phyloP scores from a whole-genome alignment of 306 rosid genomes.

The Albizia julibrissin region DNA sequence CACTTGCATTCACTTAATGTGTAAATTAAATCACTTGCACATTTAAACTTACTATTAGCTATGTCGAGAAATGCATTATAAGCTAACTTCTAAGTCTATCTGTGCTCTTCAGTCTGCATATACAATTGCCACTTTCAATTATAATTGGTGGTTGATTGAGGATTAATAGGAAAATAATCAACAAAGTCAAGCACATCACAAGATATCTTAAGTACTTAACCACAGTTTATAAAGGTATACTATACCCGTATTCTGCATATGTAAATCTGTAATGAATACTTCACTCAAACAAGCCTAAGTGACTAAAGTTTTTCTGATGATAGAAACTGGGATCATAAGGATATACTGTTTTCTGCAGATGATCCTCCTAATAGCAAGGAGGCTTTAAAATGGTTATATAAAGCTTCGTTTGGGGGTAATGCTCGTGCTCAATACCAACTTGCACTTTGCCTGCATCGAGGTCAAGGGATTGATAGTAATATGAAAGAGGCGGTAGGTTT shows the following conservation, averaged over 20 bases:
- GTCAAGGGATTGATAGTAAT: constrained; percentile 46
- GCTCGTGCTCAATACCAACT: constrained; percentile 89
- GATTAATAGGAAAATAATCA: background rate
- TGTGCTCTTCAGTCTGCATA: constrained; percentile 7
- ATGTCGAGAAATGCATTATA: background rate
- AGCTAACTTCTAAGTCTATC: background rate
- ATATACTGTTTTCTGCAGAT: constrained; percentile 49
- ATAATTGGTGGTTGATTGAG: background rate
- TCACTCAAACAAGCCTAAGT: background rate
- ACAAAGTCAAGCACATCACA: background rate
- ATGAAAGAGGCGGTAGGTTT: constrained; percentile 72
- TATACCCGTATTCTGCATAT: constrained; percentile 2
- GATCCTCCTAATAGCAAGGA: constrained; percentile 70
- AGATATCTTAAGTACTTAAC: background rate
- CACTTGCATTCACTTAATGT: background rate
- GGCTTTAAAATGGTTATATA: constrained; percentile 70
- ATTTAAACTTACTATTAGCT: background rate
- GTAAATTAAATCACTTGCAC: background rate
- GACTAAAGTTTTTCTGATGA: constrained; percentile 13
- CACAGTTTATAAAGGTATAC: background rate
- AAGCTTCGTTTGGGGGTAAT: constrained; percentile 62
- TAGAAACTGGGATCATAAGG: constrained; percentile 24
- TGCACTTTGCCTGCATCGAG: constrained; percentile 81
- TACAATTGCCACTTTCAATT: background rate
- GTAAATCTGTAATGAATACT: constrained; percentile 9